These are phyloP conservation scores for Ogataea angusta DNA, from an alignment of 805 yeast species.

Conservation along the genomic window DNA sequence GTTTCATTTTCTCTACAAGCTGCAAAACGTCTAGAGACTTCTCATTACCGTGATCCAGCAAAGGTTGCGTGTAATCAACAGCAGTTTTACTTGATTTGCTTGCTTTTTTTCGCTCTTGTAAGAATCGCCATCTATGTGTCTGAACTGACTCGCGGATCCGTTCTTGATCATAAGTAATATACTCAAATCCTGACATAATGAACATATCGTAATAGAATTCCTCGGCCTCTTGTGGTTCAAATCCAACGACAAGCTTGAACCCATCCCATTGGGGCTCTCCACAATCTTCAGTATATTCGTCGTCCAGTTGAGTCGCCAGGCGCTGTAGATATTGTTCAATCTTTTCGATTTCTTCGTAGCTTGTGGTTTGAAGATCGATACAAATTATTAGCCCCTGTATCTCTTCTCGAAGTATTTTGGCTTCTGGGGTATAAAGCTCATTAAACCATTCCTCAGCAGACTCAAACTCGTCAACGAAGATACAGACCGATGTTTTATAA, in stretches of 20 bases:
- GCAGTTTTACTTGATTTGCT: no score
- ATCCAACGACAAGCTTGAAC: slow-evolving; percentile 37
- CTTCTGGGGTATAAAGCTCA: slow-evolving; percentile 39
- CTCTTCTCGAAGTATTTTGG: slow-evolving; percentile 41
- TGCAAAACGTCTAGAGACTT: not conserved
- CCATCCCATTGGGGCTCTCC: slow-evolving; percentile 33
- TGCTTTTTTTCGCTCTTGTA: not conserved
- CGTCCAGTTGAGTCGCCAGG: slow-evolving; percentile 18
- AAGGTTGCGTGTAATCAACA: not conserved
- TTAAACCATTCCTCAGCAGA: slow-evolving; percentile 38
- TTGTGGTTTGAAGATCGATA: slow-evolving; percentile 24
- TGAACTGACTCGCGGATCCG: slow-evolving; percentile 41
- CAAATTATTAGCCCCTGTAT: slow-evolving; percentile 46
- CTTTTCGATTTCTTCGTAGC: slow-evolving; percentile 5
- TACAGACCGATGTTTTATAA: slow-evolving; percentile 25
- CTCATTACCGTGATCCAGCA: not conserved
- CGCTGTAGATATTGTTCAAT: slow-evolving; percentile 22
- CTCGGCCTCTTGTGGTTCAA: slow-evolving; percentile 2
- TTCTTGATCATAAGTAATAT: slow-evolving; percentile 31
- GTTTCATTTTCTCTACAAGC: slow-evolving; percentile 2
- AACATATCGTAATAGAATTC: slow-evolving; percentile 3
- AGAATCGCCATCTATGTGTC: slow-evolving; percentile 40
- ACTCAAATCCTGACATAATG: slow-evolving; percentile 39
- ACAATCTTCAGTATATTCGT: slow-evolving; percentile 22
- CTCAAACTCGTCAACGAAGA: slow-evolving; percentile 31